Evolutionary conservation across 495 filamentous ascomycete species (phyloP).

Genomic region (Penicillium waksmanii): DNA sequence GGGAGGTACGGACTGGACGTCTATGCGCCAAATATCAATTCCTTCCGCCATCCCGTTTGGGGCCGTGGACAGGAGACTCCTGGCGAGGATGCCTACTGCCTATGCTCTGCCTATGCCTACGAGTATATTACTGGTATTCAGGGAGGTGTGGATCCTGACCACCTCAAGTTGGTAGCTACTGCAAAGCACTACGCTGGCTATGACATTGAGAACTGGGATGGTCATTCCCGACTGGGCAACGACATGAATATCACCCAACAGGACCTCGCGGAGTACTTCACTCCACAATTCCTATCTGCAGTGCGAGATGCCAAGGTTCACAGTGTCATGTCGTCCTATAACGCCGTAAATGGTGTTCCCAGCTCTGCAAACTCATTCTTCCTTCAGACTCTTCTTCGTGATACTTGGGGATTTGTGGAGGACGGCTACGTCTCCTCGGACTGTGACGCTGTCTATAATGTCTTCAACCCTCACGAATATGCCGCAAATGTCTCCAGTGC

Average conservation of each 20-base stretch:
- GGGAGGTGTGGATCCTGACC: conserved; percentile 49
- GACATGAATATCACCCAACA: conserved; percentile 58
- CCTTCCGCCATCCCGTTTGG: conserved; percentile 64
- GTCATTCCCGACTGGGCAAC: conserved; percentile 56
- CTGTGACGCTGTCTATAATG: conserved; percentile 61
- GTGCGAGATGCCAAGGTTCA: conserved; percentile 57
- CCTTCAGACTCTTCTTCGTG: conserved; percentile 60
- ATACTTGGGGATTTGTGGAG: conserved; percentile 48
- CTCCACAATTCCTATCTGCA: conserved; percentile 40
- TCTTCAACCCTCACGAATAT: conserved; percentile 60
- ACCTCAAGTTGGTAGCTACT: conserved; percentile 61
- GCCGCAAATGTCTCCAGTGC: conserved; percentile 47
- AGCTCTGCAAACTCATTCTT: conserved; percentile 59
- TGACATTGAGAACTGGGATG: conserved; percentile 64
- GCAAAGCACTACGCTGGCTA: conserved; percentile 70
- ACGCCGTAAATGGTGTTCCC: conserved; percentile 63
- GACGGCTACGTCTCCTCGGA: conserved; percentile 62
- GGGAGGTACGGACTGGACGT: conserved; percentile 61
- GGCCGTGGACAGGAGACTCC: conserved; percentile 66
- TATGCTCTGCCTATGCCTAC: conserved; percentile 57
- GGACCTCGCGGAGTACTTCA: conserved; percentile 58
- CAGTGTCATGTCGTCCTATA: conserved; percentile 65
- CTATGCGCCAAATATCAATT: conserved; percentile 73
- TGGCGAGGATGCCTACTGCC: conserved; percentile 62
- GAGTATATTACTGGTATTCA: conserved; percentile 65